A percentile compares a stretch with the other conserved stretches of the same genome.
Evolutionary conservation across 257 asterid species (phyloP).

Genomic region (Fraxinus americana): DNA sequence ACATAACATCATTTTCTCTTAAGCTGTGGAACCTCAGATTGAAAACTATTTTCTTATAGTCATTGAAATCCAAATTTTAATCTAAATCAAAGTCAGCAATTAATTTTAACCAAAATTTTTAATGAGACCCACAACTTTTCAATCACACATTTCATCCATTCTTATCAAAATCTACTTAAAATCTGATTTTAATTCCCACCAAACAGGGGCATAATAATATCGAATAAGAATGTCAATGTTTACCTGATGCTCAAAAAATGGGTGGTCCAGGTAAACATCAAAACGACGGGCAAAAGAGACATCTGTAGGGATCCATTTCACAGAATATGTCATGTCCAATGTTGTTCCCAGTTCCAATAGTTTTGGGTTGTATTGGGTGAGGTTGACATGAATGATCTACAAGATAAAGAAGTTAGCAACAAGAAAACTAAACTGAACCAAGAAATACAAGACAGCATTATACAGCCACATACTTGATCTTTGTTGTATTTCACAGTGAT

Average conservation of each 20-base stretch:
- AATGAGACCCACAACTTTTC: too few species aligned
- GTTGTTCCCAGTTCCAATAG: slow-evolving; percentile 54
- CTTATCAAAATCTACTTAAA: too few species aligned
- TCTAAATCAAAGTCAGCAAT: too few species aligned
- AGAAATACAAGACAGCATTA: not conserved
- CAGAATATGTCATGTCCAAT: slow-evolving; percentile 58
- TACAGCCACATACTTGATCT: slow-evolving; percentile 46
- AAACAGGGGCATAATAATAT: not conserved
- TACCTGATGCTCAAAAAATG: slow-evolving; percentile 75
- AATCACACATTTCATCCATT: too few species aligned
- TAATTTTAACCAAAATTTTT: too few species aligned
- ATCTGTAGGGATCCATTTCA: slow-evolving; percentile 50
- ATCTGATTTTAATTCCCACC: too few species aligned
- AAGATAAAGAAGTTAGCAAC: slow-evolving; percentile 11
- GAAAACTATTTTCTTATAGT: not conserved
- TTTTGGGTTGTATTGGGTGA: slow-evolving; percentile 50
- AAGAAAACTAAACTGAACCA: slow-evolving; percentile 11
- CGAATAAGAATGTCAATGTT: slow-evolving; percentile 1
- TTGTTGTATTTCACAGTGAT: slow-evolving; percentile 51
- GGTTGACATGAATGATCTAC: slow-evolving; percentile 68
- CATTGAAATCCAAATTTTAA: too few species aligned
- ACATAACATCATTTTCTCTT: not conserved
- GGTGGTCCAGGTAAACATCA: slow-evolving; percentile 66
- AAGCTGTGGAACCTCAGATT: not conserved
- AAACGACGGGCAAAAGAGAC: slow-evolving; percentile 60